Conservation (phyloP, 768 basidiomycete genomes). For the Mycena chlorophos region DNA sequence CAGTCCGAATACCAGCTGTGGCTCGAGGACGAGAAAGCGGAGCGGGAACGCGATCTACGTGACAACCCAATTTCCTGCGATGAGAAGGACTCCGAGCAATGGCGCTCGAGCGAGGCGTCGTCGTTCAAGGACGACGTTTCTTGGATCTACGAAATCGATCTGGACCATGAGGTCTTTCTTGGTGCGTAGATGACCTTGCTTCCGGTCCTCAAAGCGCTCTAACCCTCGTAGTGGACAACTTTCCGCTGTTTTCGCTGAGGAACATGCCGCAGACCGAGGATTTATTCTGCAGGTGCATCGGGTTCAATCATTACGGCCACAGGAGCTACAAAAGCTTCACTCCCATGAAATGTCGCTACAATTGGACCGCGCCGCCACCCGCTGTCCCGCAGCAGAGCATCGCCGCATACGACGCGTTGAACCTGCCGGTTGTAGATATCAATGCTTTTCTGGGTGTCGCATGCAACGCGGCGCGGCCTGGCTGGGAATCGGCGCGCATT, state of each 20-base stretch:
- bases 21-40: constrained; percentile 17
- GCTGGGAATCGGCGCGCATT: constrained; percentile 15
- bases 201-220: constrained; percentile 8
- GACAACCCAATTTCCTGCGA: not conserved
- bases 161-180: constrained; percentile 30
- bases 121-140: constrained; percentile 25
- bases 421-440: not conserved
- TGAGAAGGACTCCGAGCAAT: not conserved
- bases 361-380: constrained; percentile 24
- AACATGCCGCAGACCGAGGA: constrained; percentile 17
- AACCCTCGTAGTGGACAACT: not conserved
- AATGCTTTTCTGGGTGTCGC: constrained; percentile 4
- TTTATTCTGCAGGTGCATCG: constrained; percentile 17
- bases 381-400: constrained; percentile 9
- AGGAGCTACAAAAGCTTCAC: constrained; percentile 8
- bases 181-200: constrained; percentile 14
- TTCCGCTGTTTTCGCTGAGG: constrained; percentile 5
- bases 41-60: constrained; percentile 5
- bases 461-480: not conserved
- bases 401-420: constrained; percentile 7
- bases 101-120: constrained; percentile 7
- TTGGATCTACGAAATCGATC: constrained; percentile 32
- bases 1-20: constrained; percentile 19
- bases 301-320: constrained; percentile 22
- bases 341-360: constrained; percentile 20